A percentile compares a stretch with the other conserved stretches of the same genome.
phyloP scores from a whole-genome alignment of 2,329 filamentous ascomycete species.

The Lasiodiplodia theobromae region DNA sequence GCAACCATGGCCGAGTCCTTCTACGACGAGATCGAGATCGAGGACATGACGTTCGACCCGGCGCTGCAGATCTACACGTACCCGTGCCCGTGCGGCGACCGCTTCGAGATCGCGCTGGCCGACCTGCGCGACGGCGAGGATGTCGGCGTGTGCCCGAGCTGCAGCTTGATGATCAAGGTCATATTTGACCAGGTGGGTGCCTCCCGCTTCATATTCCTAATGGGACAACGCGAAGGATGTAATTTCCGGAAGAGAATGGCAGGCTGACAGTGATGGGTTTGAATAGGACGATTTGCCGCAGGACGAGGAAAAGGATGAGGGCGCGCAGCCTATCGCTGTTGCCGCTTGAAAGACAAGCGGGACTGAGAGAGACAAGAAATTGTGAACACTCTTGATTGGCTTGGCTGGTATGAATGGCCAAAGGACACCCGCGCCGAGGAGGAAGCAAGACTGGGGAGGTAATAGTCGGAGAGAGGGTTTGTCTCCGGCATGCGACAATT shows the following conservation, averaged over 20 bases:
- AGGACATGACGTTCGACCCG: constrained; percentile 92
- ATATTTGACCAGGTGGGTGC: constrained; percentile 81
- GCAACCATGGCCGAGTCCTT: constrained; percentile 65
- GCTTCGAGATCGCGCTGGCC: constrained; percentile 86
- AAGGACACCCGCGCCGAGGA: not conserved
- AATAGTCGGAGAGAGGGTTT: not conserved
- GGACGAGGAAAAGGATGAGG: constrained; percentile 44
- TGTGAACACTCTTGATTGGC: not conserved
- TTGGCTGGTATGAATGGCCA: not conserved
- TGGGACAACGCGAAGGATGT: not conserved
- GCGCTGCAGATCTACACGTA: constrained; percentile 89
- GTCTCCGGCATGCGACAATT: not conserved
- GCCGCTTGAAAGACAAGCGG: constrained; percentile 39
- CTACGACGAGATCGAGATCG: constrained; percentile 97
- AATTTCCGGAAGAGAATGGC: not conserved
- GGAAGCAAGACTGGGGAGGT: not conserved
- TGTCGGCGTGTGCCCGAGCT: constrained; percentile 96
- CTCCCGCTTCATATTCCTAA: too few species aligned
- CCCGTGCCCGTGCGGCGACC: constrained; percentile 95
- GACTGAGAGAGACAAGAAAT: not conserved
- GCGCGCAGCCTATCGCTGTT: constrained; percentile 45
- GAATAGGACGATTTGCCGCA: constrained; percentile 59
- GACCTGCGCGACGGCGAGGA: constrained; percentile 90
- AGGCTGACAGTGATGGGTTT: not conserved
- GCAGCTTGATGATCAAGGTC: constrained; percentile 93